phyloP scores from a whole-genome alignment of 441 rosid genomes.

The Populus tomentosa region DNA sequence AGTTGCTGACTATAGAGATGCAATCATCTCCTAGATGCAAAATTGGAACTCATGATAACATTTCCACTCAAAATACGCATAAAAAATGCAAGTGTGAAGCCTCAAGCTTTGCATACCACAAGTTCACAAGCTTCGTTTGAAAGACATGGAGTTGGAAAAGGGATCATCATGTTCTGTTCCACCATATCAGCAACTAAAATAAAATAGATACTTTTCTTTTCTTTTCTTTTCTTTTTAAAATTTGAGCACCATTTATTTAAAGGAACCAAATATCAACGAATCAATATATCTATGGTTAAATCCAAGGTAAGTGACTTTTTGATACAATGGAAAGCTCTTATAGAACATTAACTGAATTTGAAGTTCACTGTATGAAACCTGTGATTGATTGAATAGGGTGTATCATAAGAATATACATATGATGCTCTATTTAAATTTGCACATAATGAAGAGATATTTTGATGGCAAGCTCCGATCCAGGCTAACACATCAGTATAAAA shows the following conservation, averaged over 20 bases:
- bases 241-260: neutral
- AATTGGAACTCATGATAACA: constrained; percentile 16
- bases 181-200: neutral
- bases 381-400: neutral
- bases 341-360: neutral
- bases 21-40: constrained; percentile 84
- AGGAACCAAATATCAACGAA: neutral
- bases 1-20: constrained; percentile 73
- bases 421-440: neutral
- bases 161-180: neutral
- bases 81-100: neutral
- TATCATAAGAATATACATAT: neutral
- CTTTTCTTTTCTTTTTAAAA: no score
- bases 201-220: neutral
- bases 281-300: neutral
- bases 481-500: neutral
- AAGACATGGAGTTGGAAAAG: constrained; percentile 1
- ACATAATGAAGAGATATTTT: neutral
- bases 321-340: neutral
- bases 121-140: neutral
- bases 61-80: neutral
- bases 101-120: neutral
- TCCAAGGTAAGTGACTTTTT: neutral
- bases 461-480: neutral
- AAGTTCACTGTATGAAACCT: neutral